Evolutionary conservation across 139 green algal genomes (phyloP), one percentile per base, ranked within the genome.

Genomic region (Limnomonas spitsbergensis): DNA sequence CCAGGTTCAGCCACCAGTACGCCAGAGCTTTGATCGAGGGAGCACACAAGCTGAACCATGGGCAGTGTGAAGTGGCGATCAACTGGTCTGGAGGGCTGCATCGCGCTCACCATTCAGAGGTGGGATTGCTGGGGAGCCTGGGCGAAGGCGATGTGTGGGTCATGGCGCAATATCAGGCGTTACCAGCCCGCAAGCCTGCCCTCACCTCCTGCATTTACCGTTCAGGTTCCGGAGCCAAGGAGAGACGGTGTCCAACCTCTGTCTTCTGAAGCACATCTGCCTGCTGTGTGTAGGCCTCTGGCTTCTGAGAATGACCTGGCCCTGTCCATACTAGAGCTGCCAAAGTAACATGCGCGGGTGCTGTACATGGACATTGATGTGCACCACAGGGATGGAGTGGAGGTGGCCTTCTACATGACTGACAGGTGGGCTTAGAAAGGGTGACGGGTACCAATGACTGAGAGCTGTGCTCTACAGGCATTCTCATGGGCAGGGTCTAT

Each of bases 281-380:
- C n/a, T n/a, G n/a, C n/a, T 61, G 47, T 61, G 47, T 61, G 47
- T 29, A 98, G 82, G 88, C 88, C 0, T 82, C 75, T 72, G 95
- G 96, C 4, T 99, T 99, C 73, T 99, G 96, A 98, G 0, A 99
- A 99, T 80, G 96, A 99, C 83, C 88, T 98, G 38, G 96, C 99
- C 73, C 85, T 99, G 42, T 96, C 87, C 70, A 98, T 98, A 34
- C 83, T 99, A 69, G 96, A 99, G 86, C 89, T 99, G 76, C 92
- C 99, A 9, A 98, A 98, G 82, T 87, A 94, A 69, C 91, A 99
- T 81, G 80, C 90, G 0, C 88, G 96, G 68, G 88, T 94, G 76
- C 84, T 96, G 76, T 95, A 96, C 78, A 79, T 96, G 1, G 93
- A 97, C 85, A 94, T 97, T 34, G 94, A 99, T 82, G 90, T 98